Evolutionary conservation across 106 monocot species (phyloP).

Genomic region (Posidonia australis): DNA sequence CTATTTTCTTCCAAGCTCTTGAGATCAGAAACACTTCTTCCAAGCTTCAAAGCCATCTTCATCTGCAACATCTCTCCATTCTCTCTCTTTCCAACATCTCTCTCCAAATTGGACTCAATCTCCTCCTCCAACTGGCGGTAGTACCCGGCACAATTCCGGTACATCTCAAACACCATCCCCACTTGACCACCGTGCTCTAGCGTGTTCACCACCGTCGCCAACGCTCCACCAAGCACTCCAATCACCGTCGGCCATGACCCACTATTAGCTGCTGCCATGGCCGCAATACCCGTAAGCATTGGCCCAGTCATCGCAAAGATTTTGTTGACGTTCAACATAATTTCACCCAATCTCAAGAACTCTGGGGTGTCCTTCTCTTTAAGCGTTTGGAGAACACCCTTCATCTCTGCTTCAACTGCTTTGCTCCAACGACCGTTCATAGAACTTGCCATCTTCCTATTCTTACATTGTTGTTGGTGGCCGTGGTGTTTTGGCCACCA

Average conservation of each 20-base stretch:
- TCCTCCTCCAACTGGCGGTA: too few species aligned
- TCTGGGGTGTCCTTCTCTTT: slow-evolving; percentile 43
- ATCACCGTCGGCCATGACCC: too few species aligned
- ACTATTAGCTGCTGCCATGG: slow-evolving; percentile 22
- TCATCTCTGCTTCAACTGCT: slow-evolving; percentile 45
- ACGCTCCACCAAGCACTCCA: too few species aligned
- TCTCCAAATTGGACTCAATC: too few species aligned
- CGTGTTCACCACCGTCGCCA: slow-evolving; percentile 50
- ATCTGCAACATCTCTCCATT: too few species aligned
- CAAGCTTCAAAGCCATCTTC: too few species aligned
- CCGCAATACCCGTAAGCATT: slow-evolving; percentile 39
- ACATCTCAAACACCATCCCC: slow-evolving; percentile 79
- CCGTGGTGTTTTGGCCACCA: slow-evolving; percentile 56
- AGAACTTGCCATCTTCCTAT: too few species aligned
- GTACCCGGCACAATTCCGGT: slow-evolving; percentile 52
- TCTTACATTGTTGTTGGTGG: neutral
- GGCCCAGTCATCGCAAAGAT: slow-evolving; percentile 52
- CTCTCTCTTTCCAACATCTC: too few species aligned
- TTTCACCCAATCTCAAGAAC: slow-evolving; percentile 30
- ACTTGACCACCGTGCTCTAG: slow-evolving; percentile 72
- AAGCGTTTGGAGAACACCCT: slow-evolving; percentile 31
- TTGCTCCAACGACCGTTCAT: slow-evolving; percentile 40
- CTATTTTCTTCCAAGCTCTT: too few species aligned
- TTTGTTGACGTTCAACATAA: slow-evolving; percentile 43
- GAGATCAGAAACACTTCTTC: too few species aligned